phyloP scores from a whole-genome alignment of 2,329 filamentous ascomycete species.

The Fusarium sp. region DNA sequence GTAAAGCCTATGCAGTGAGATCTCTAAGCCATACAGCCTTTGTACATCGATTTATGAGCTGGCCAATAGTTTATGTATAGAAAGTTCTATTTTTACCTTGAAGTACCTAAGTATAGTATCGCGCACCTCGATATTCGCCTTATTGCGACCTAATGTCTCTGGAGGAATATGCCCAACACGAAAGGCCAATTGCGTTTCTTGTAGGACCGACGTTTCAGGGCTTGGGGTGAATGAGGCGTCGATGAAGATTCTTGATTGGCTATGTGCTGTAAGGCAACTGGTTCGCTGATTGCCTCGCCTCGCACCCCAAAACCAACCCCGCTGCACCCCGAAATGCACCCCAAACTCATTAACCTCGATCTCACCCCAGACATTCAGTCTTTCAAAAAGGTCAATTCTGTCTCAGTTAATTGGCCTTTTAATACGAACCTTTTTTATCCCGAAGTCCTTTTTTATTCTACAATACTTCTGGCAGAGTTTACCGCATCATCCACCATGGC shows the following conservation, averaged over 20 bases:
- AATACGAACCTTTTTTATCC: accelerated
- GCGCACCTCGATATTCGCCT: neutral
- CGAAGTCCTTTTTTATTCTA: no score
- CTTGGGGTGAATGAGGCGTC: neutral
- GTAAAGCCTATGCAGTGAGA: neutral
- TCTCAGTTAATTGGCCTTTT: accelerated
- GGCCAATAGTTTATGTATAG: accelerated
- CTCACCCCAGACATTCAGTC: neutral
- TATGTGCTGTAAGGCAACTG: neutral
- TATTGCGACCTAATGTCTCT: neutral
- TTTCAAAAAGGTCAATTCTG: accelerated
- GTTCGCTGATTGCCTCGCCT: neutral
- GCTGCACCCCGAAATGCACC: neutral
- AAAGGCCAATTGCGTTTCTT: neutral
- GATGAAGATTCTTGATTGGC: neutral
- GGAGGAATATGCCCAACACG: neutral
- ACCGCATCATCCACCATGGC: neutral
- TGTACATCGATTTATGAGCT: accelerated
- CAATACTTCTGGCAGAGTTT: accelerated
- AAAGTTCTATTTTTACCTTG: neutral
- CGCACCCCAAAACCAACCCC: neutral
- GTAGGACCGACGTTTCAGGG: neutral
- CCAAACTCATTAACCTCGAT: neutral
- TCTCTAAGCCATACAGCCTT: no score
- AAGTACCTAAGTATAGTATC: no score